Conservation (phyloP, 2,329 filamentous ascomycete genomes). For the Onygenales sp. region DNA sequence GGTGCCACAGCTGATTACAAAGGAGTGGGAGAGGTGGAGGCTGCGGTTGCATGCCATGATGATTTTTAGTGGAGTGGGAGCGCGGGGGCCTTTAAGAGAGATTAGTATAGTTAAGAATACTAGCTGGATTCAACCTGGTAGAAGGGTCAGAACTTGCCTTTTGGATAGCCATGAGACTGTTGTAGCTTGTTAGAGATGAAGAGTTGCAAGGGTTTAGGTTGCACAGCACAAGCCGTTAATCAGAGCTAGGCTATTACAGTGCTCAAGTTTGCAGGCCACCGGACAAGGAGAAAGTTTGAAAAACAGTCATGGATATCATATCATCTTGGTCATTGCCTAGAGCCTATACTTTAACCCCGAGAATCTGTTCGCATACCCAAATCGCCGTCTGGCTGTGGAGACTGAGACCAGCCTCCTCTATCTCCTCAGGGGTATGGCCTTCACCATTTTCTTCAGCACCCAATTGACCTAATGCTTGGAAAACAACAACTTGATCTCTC, state of each 20-base stretch:
- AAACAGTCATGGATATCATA: neutral
- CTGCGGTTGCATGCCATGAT: neutral
- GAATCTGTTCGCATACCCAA: slow-evolving; percentile 34
- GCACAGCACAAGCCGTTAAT: too few relatives aligned
- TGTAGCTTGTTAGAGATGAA: too few relatives aligned
- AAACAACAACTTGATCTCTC: slow-evolving; percentile 51
- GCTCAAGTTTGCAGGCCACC: too few relatives aligned
- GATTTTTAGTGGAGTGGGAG: too few relatives aligned
- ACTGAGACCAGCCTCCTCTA: slow-evolving; percentile 21
- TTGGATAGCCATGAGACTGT: too few relatives aligned
- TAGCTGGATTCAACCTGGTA: too few relatives aligned
- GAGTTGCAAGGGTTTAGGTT: too few relatives aligned
- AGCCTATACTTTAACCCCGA: slow-evolving; percentile 14
- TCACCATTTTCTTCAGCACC: slow-evolving; percentile 8
- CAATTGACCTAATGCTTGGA: slow-evolving; percentile 44
- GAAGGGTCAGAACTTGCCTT: too few relatives aligned
- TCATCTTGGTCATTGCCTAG: neutral
- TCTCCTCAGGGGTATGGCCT: slow-evolving; percentile 12
- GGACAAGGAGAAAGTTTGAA: too few relatives aligned
- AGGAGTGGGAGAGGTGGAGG: neutral
- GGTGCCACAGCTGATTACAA: slow-evolving; percentile 1
- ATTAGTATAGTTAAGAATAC: too few relatives aligned
- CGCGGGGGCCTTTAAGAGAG: too few relatives aligned
- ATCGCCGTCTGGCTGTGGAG: slow-evolving; percentile 35
- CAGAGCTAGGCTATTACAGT: too few relatives aligned